These are phyloP conservation scores for Zymoseptoria passerinii DNA, from an alignment of 2,329 filamentous ascomycete species.

Conservation along the genomic window DNA sequence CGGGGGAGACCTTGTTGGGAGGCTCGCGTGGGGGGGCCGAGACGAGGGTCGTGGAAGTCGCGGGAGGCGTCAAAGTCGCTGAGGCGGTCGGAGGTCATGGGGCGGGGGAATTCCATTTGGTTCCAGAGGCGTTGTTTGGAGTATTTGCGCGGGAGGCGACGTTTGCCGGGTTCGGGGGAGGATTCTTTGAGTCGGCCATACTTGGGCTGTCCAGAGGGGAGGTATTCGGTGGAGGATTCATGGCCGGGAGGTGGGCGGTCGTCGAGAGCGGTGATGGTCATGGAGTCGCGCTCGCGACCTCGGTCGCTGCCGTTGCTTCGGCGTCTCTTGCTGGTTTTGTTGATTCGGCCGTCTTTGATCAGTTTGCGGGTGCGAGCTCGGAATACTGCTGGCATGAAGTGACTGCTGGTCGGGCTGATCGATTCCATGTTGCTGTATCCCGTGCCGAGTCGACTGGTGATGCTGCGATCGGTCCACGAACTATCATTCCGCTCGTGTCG, in stretches of 20 bases:
- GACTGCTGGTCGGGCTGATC: slow-evolving; percentile 25
- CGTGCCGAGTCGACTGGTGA: slow-evolving; percentile 26
- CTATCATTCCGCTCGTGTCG: slow-evolving; percentile 20
- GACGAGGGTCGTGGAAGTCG: slow-evolving; percentile 18
- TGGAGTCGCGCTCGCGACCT: slow-evolving; percentile 15
- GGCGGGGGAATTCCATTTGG: slow-evolving; percentile 25
- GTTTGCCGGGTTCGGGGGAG: slow-evolving; percentile 2
- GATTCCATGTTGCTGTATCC: slow-evolving; percentile 20
- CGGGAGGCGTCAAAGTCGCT: slow-evolving; percentile 13
- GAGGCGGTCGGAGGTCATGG: slow-evolving; percentile 27
- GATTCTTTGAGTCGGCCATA: slow-evolving; percentile 24
- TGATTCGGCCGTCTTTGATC: slow-evolving; percentile 11
- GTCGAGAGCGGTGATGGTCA: slow-evolving; percentile 19
- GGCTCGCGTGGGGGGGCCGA: slow-evolving; percentile 20
- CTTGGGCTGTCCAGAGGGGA: slow-evolving; percentile 26
- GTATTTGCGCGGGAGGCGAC: slow-evolving; percentile 22
- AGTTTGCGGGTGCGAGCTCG: slow-evolving; percentile 25
- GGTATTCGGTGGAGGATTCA: slow-evolving; percentile 10
- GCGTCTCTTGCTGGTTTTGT: slow-evolving; percentile 14
- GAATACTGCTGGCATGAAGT: slow-evolving; percentile 30
- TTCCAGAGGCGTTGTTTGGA: slow-evolving; percentile 28
- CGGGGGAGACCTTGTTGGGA: slow-evolving; percentile 20
- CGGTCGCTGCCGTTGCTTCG: slow-evolving; percentile 13
- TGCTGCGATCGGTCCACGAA: slow-evolving; percentile 26
- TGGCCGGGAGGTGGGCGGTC: not conserved